A percentile compares a stretch with the other conserved stretches of the same genome.
These are phyloP conservation scores for Leucocoprinus leucothites DNA, from an alignment of 768 basidiomycete species.

Conservation along the genomic window DNA sequence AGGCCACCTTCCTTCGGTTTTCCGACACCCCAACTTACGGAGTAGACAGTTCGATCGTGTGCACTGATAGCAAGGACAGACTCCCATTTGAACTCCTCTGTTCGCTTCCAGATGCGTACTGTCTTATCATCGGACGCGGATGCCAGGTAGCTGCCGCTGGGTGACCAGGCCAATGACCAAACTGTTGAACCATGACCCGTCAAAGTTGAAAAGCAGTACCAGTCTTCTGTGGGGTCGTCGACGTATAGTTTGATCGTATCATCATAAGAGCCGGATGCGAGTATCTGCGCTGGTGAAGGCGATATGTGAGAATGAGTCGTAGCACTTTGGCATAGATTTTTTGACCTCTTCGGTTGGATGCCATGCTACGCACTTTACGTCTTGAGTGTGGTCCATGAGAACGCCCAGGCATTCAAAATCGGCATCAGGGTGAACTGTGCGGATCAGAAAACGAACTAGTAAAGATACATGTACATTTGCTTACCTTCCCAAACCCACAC, in stretches of 20 bases:
- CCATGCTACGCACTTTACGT: conserved; percentile 95
- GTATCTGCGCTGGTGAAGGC: conserved; percentile 54
- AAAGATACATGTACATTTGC: conserved; percentile 9
- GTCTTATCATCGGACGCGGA: conserved; percentile 85
- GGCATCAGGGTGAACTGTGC: conserved; percentile 78
- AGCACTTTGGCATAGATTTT: conserved; percentile 13
- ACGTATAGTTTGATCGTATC: conserved; percentile 92
- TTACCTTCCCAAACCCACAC: conserved; percentile 99
- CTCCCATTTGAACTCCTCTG: conserved; percentile 60
- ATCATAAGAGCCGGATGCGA: conserved; percentile 96
- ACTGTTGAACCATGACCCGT: conserved; percentile 85
- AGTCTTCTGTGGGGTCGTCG: conserved; percentile 93
- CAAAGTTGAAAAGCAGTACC: conserved; percentile 84
- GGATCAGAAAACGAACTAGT: background rate
- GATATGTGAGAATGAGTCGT: conserved; percentile 15
- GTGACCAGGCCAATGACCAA: conserved; percentile 85
- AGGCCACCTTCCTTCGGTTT: conserved; percentile 33
- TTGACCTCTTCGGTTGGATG: conserved; percentile 91
- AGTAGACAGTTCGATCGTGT: conserved; percentile 77
- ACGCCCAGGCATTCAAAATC: conserved; percentile 96
- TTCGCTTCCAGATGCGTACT: conserved; percentile 80
- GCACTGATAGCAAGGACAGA: conserved; percentile 55
- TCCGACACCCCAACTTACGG: conserved; percentile 67
- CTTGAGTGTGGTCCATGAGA: conserved; percentile 94
- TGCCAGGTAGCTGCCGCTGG: conserved; percentile 76